These are phyloP conservation scores for Russula earlei DNA, from an alignment of 768 basidiomycete species.

Conservation along the genomic window DNA sequence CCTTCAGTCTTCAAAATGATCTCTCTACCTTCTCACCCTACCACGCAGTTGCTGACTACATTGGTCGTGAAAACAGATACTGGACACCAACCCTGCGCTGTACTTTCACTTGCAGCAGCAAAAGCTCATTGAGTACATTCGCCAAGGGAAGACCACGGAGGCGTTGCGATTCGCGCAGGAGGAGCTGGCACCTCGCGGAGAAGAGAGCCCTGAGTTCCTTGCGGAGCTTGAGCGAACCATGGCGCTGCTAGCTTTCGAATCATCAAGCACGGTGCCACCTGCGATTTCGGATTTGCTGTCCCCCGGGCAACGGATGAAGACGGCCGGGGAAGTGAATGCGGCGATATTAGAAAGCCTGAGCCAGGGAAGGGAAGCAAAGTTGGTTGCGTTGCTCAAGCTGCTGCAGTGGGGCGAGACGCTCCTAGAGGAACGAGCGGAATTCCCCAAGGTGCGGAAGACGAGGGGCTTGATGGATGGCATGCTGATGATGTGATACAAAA, in stretches of 20 bases:
- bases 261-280: conserved; percentile 47
- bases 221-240: conserved; percentile 89
- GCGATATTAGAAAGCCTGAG: conserved; percentile 89
- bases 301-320: conserved; percentile 82
- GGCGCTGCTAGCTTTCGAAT: conserved; percentile 81
- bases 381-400: conserved; percentile 72
- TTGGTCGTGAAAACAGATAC: conserved; percentile 54
- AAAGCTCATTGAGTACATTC: conserved; percentile 90
- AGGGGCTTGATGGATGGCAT: background rate
- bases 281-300: conserved; percentile 73
- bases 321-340: conserved; percentile 92
- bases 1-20: conserved; percentile 96
- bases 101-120: conserved; percentile 97
- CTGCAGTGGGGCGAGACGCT: conserved; percentile 82
- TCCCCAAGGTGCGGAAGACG: conserved; percentile 52
- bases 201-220: conserved; percentile 90
- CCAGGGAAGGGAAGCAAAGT: conserved; percentile 87
- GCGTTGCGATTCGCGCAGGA: conserved; percentile 88
- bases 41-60: conserved; percentile 11
- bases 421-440: conserved; percentile 69
- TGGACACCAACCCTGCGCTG: conserved; percentile 88
- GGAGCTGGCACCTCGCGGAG: conserved; percentile 89
- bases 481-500: background rate
- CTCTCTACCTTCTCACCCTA: conserved; percentile 16
- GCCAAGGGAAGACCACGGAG: conserved; percentile 64